A percentile compares a stretch with the other conserved stretches of the same genome.
phyloP scores from a whole-genome alignment of 2,329 filamentous ascomycete genomes.

The Claviceps purpurea region DNA sequence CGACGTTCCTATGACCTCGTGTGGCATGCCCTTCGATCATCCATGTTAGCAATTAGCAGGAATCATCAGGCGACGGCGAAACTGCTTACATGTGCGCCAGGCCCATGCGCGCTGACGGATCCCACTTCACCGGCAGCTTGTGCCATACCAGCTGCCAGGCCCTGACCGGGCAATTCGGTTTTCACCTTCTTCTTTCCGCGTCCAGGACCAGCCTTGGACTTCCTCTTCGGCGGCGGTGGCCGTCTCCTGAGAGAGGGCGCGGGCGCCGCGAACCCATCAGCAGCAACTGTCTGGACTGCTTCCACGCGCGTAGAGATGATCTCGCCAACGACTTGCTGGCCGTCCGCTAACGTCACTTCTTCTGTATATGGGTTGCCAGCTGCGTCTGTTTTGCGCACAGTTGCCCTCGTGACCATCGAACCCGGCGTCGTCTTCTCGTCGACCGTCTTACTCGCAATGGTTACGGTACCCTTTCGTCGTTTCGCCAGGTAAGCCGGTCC shows the following conservation, averaged over 20 bases:
- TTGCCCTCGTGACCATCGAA: conserved; percentile 60
- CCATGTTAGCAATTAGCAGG: neutral
- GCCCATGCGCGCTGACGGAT: conserved; percentile 24
- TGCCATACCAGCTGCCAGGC: conserved; percentile 15
- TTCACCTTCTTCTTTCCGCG: conserved; percentile 72
- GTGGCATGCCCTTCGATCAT: conserved; percentile 23
- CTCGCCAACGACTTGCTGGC: conserved; percentile 69
- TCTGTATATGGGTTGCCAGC: conserved; percentile 73
- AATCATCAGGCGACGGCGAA: neutral
- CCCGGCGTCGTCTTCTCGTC: conserved; percentile 27
- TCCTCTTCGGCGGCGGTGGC: conserved; percentile 67
- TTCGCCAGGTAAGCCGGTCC: conserved; percentile 45
- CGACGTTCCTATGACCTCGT: conserved; percentile 29
- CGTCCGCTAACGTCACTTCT: conserved; percentile 68
- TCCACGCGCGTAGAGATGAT: conserved; percentile 51
- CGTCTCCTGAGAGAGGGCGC: conserved; percentile 40
- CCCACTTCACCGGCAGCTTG: conserved; percentile 24
- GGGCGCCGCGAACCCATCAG: conserved; percentile 35
- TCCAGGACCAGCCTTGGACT: conserved; percentile 61
- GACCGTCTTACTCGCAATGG: conserved; percentile 38
- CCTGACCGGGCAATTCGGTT: conserved; percentile 25
- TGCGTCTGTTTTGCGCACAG: conserved; percentile 64
- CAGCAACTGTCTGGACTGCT: conserved; percentile 40
- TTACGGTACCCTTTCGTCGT: conserved; percentile 47
- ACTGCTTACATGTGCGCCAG: conserved; percentile 25